Conservation (phyloP, 2,329 filamentous ascomycete species). For the Sporothrix pallida region DNA sequence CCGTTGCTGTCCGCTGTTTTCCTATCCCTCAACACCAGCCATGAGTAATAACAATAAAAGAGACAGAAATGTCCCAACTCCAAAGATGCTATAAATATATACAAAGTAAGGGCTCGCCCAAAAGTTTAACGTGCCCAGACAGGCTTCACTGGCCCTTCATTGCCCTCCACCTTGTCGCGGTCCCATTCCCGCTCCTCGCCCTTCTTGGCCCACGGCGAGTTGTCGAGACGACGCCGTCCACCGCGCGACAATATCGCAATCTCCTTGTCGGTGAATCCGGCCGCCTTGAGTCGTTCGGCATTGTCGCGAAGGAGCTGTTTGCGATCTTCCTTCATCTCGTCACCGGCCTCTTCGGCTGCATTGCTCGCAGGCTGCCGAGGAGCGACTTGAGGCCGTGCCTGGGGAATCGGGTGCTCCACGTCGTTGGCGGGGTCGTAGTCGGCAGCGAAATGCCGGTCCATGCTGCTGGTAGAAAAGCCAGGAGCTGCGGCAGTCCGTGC, state of each 20-base stretch:
- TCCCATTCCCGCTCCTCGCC: conserved; percentile 71
- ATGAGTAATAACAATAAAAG: not conserved
- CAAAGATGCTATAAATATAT: not conserved
- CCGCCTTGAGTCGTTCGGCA: conserved; percentile 74
- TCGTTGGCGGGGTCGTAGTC: conserved; percentile 36
- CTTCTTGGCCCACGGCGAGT: conserved; percentile 73
- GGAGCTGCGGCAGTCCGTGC: not conserved
- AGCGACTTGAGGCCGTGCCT: not conserved
- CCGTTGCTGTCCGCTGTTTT: not conserved
- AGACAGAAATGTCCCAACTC: not conserved
- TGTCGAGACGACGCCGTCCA: conserved; percentile 64
- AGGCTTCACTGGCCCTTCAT: conserved; percentile 36
- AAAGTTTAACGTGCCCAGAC: conserved; percentile 35
- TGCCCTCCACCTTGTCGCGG: conserved; percentile 52
- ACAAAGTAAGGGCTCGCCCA: not conserved
- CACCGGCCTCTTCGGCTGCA: conserved; percentile 32
- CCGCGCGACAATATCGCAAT: conserved; percentile 72
- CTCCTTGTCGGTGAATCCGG: conserved; percentile 78
- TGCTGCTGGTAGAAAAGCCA: conserved; percentile 26
- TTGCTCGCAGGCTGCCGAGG: not conserved
- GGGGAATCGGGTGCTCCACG: not conserved
- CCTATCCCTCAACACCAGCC: not conserved
- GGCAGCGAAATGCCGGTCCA: conserved; percentile 36
- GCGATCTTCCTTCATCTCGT: conserved; percentile 60
- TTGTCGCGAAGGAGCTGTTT: conserved; percentile 77